Base-by-base conservation (phyloP, 176 grass and related monocot species). In the Zoysia pacifica region DNA sequence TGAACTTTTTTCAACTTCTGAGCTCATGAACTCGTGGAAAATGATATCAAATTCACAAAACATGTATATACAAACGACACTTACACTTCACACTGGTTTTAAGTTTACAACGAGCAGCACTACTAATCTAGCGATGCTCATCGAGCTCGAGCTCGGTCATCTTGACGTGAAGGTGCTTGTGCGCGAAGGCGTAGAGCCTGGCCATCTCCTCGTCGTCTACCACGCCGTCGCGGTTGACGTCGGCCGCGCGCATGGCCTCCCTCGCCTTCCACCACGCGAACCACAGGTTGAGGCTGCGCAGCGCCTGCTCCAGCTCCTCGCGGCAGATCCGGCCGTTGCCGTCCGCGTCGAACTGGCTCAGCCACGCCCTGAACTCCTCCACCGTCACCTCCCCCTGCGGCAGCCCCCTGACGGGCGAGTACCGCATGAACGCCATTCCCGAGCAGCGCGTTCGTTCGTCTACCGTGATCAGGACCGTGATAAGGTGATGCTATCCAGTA, bases 231-330 rank as follows among this genome's bases (percentile, higher is more conserved):
- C 77, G 71, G 86, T 94, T 91, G 61, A 62, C 75, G 69, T 94
- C 92, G 38, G 80, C 86, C 6, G 64, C 79, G 63, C 81, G 87
- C 76, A 91, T 54, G 13, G 85, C 92, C 52, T 65, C 82, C 72
- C 89, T 42, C 42, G 92, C 92, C 79, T 94, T 91, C 92, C 92
- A 91, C 89, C 92, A 81, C 16, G 83, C 83, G 73, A 94, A 94
- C 92, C 92, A 94, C 48, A 85, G 60, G 67, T 94, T 70, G 39
- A 94, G 65, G 76, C 92, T 94, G 71, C 78, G 86, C 69, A 91
- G 77, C 72, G 89, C 86, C 28, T 49, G 83, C 62, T 81, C 79
- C 80, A 94, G 82, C 83, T 94, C 92, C 55, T 94, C 89, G 77
- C 63, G n/a, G 76, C 86, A 84, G 79, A 94, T 89, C 70, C 77